Evolutionary conservation across 768 basidiomycete genomes (phyloP).

Genomic region (Tulasnella sp.): DNA sequence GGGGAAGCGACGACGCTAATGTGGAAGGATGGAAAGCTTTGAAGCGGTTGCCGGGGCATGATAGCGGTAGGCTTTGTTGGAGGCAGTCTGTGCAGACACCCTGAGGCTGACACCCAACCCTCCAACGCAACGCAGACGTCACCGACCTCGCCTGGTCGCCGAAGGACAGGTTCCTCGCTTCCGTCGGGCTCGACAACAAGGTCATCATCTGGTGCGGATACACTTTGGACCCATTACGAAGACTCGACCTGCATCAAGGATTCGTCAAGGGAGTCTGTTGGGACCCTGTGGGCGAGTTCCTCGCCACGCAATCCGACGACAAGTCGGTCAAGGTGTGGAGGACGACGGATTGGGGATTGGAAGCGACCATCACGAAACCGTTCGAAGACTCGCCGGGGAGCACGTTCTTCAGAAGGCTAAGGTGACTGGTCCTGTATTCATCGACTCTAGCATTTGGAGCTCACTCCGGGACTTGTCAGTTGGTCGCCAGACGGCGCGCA

Average conservation of each 20-base stretch:
- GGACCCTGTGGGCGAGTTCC: constrained; percentile 95
- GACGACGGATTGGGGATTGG: constrained; percentile 81
- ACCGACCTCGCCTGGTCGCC: constrained; percentile 94
- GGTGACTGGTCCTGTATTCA: constrained; percentile 33
- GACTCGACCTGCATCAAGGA: constrained; percentile 81
- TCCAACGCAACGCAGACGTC: constrained; percentile 48
- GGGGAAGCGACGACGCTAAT: constrained; percentile 92
- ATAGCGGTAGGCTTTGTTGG: constrained; percentile 62
- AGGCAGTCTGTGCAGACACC: background rate
- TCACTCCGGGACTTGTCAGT: constrained; percentile 30
- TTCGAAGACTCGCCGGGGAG: constrained; percentile 91
- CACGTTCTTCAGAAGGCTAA: constrained; percentile 86
- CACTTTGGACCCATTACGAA: constrained; percentile 74
- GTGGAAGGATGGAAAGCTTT: constrained; percentile 95
- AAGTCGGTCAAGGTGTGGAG: constrained; percentile 95
- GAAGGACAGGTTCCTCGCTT: constrained; percentile 83
- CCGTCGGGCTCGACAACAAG: constrained; percentile 83
- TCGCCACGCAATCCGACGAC: constrained; percentile 97
- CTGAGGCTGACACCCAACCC: background rate
- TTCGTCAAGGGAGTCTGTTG: constrained; percentile 99
- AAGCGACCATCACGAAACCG: constrained; percentile 76
- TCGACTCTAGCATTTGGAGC: background rate
- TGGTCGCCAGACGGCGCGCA: constrained; percentile 99
- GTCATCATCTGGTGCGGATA: constrained; percentile 91
- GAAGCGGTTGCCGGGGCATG: constrained; percentile 84